Base-by-base conservation (phyloP, 495 filamentous ascomycete genomes). In the Staphylotrichum longicolle region DNA sequence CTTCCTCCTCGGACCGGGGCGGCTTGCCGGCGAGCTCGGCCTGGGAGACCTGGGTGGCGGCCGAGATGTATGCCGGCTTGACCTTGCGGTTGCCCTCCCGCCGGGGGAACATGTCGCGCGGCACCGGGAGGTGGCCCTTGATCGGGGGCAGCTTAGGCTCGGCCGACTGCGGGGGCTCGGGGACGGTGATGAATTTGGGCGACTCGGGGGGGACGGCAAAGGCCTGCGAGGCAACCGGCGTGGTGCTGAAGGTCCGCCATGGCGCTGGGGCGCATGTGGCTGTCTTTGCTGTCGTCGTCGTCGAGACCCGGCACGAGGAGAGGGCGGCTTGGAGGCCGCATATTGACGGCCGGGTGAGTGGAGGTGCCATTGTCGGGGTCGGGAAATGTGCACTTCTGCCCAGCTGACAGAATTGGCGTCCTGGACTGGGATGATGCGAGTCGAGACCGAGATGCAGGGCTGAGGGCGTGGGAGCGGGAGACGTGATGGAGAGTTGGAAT, bases 261-360 rank as follows among this genome's bases (percentile, higher is more conserved):
- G 41, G 37, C 20, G 45, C 1, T 33, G 51, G 85, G 78, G 69
- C 88, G 87, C 58, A 79, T 70, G 7, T 78, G 79, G 4, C 85
- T 85, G 64, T 88, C 86, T 66, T 89, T 84, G 55, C 86, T 78
- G 70, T 88, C 86, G 58, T 81, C 70, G 7, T 80, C 82, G 67
- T 86, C 83, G 69, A 90, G 80, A 74, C 88, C 85, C 73, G 90
- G 85, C 74, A 88, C 30, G 60, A 34, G 30, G 63, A 60, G 62
- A 73, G 54, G 57, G 65, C 57, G 60, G 61, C 20, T 54, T 64
- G 66, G 32, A 71, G 53, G 59, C 64, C 63, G 62, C 52, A 54
- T 58, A 68, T 46, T 44, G 70, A 58, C 54, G 66, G 57, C 47
- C 63, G 57, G 33, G 63, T 39, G 3, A 64, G 50, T 37, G 57